Percentiles rank a stretch among this genome's conserved stretches.
Conservation (phyloP, 352 stramenopile genomes). For the Phytophthora agathidicida region DNA sequence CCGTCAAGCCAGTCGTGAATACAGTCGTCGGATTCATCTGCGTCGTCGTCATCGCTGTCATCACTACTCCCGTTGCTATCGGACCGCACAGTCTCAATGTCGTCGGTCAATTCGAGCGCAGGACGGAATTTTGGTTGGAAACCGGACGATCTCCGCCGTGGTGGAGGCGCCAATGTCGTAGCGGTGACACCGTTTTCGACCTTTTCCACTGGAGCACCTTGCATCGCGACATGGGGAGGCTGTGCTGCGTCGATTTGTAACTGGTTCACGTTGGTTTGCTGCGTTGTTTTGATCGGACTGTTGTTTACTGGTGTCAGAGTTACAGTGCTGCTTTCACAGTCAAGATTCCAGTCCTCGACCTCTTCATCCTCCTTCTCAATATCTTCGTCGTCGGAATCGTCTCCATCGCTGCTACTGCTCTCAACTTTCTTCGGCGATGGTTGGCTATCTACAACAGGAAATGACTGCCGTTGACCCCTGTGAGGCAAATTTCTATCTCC, state of each 20-base stretch:
- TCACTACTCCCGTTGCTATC: conserved; percentile 26
- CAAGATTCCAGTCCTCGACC: conserved; percentile 48
- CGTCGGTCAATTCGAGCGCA: conserved; percentile 35
- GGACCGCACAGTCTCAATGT: conserved; percentile 36
- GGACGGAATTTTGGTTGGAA: conserved; percentile 41
- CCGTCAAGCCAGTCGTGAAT: conserved; percentile 65
- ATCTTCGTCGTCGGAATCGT: conserved; percentile 44
- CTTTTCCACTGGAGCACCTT: background rate
- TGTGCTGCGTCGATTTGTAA: background rate
- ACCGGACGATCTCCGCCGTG: conserved; percentile 8
- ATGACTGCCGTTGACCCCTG: conserved; percentile 9
- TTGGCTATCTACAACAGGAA: conserved; percentile 6
- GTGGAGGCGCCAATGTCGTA: background rate
- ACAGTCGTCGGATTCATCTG: conserved; percentile 38
- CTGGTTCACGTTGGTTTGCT: background rate
- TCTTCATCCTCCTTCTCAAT: conserved; percentile 45
- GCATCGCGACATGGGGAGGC: background rate
- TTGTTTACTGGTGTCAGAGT: background rate
- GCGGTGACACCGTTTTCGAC: background rate
- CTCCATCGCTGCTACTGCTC: conserved; percentile 12
- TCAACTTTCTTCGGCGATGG: conserved; percentile 14
- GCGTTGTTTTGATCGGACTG: conserved; percentile 1
- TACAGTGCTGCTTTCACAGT: conserved; percentile 4
- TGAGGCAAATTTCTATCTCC: conserved; percentile 11
- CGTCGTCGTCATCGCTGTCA: conserved; percentile 40